Evolutionary conservation across 176 grass and related monocot genomes (phyloP), one percentile per base, ranked within the genome.

Genomic region (Poa pratensis): DNA sequence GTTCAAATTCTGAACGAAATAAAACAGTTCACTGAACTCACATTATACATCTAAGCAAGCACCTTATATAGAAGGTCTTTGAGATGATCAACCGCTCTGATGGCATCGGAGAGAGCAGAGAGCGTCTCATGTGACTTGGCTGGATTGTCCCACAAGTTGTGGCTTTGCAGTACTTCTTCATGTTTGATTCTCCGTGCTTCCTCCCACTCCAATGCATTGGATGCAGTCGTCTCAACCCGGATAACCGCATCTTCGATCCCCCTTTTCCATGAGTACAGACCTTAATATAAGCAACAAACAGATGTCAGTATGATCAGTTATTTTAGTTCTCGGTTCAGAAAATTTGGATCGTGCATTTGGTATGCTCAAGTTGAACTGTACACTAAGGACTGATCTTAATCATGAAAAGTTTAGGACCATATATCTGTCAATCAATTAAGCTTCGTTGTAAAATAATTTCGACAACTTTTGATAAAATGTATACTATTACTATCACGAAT

Each of bases 61-160:
- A 95, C 96, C 96, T 98, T 95, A 86, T 86, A 92, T 87, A 69
- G 83, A 82, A 98, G 88, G 85, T 98, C 96, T 77, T 92, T 98
- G 81, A 98, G 93, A 87, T 75, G 82, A 78, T 98, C 90, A 5
- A 98, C 93, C 68, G 93, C 80, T 49, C 79, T 92, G 40, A 87
- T 80, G n/a, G 91, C 69, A 82, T 98, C 84, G 7, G 96, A 94
- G 55, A 98, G 89, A 71, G 52, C 87, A 81, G 91, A 85, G 19
- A 98, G 93, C 1, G 83, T 80, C 72, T 93, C 93, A 7, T 92
- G 85, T 2, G 93, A 94, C 55, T 83, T 88, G 9, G 87, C 84
- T 50, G 92, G 82, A 77, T 98, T 89, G 66, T 95, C 91, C 96
- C 96, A 95, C 77, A 95, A 75, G 73, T 89, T 95, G 57, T 35